Conservation (phyloP, 73 alveolate species). For the Paramecium bursaria region DNA sequence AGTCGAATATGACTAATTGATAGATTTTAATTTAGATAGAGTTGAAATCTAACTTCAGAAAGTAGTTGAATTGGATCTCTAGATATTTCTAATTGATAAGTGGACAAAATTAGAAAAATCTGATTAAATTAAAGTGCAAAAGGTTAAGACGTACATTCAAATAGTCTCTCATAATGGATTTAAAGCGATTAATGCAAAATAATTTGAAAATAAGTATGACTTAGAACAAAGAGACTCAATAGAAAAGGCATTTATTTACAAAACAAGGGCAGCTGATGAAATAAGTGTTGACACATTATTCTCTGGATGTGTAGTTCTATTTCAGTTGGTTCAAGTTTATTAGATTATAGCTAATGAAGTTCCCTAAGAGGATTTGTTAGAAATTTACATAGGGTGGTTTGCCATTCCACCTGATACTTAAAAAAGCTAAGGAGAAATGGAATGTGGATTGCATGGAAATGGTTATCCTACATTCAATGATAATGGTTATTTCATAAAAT, state of each 20-base stretch:
- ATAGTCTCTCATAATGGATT: constrained; percentile 44
- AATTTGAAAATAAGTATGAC: constrained; percentile 1
- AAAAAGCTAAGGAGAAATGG: too few species aligned
- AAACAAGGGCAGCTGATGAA: background rate
- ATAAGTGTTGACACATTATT: constrained; percentile 19
- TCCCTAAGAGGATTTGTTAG: too few species aligned
- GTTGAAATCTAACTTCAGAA: background rate
- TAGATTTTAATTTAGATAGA: constrained; percentile 7
- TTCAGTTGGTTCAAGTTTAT: background rate
- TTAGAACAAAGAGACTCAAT: background rate
- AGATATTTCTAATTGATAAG: background rate
- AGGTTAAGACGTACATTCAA: background rate
- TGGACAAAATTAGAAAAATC: background rate
- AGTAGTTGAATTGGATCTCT: constrained; percentile 20
- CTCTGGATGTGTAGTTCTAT: background rate
- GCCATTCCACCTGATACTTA: too few species aligned
- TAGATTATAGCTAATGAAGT: background rate
- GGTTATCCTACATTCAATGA: too few species aligned
- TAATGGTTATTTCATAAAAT: too few species aligned
- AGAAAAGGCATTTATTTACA: background rate
- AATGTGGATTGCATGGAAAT: too few species aligned
- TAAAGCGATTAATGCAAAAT: constrained; percentile 2
- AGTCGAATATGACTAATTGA: background rate
- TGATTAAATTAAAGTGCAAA: background rate
- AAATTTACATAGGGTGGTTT: too few species aligned